Evolutionary conservation across 2,329 filamentous ascomycete species (phyloP).

Genomic region (Fusarium sp.): DNA sequence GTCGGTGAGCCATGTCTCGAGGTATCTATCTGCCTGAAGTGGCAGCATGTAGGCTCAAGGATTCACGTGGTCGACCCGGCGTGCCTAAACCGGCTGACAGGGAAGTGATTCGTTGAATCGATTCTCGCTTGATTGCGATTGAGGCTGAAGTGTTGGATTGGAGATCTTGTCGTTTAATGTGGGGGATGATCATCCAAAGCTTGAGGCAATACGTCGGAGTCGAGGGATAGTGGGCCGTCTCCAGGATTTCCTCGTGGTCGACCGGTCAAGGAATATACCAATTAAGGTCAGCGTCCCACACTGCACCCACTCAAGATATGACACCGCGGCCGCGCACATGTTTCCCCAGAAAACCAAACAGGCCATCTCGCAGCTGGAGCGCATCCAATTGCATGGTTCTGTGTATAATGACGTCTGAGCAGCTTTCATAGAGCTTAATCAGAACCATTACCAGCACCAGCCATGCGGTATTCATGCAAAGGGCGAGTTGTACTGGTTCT

Average conservation of each 20-base stretch:
- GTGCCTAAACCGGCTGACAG: conserved; percentile 18
- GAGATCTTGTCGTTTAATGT: conserved; percentile 39
- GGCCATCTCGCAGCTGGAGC: conserved; percentile 47
- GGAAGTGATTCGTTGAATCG: conserved; percentile 16
- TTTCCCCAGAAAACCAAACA: conserved; percentile 49
- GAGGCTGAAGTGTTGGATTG: conserved; percentile 47
- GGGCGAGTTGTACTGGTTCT: conserved; percentile 10
- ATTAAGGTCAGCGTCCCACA: conserved; percentile 43
- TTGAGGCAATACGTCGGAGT: conserved; percentile 23
- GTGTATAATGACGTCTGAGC: conserved; percentile 46
- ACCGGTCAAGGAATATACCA: conserved; percentile 40
- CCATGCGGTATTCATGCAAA: conserved; percentile 6
- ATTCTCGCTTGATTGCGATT: conserved; percentile 14
- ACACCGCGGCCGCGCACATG: conserved; percentile 41
- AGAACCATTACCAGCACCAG: conserved; percentile 18
- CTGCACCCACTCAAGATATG: conserved; percentile 40
- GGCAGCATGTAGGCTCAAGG: conserved; percentile 24
- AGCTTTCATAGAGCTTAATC: conserved; percentile 30
- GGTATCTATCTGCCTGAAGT: conserved; percentile 15
- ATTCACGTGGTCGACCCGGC: conserved; percentile 15
- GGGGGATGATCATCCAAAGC: conserved; percentile 46
- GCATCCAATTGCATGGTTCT: conserved; percentile 30
- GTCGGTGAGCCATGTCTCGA: conserved; percentile 30
- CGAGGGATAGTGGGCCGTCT: conserved; percentile 40
- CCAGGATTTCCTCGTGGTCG: conserved; percentile 39